Base-by-base conservation (phyloP, 768 basidiomycete genomes). In the Ramaria rubella region DNA sequence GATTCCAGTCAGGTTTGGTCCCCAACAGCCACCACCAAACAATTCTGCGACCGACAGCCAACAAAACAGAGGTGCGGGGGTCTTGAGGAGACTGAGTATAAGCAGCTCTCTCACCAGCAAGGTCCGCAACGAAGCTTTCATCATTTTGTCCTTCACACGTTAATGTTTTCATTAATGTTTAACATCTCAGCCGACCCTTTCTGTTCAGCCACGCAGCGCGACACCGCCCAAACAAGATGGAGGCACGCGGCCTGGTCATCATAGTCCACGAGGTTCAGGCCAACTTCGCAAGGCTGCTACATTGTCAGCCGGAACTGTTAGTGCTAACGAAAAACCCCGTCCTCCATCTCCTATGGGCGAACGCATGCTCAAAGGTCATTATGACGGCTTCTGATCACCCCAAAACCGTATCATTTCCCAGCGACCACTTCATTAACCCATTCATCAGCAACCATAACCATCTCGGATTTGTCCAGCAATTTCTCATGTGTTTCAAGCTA, bases 261-360 rank as follows among this genome's bases (percentile, higher is more conserved):
- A 38, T 27, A 27, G 62, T 15, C 70, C 69, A 36, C 72, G 67
- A 52, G 70, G 69, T 62, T 74, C 74, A 14, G 49, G 60, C 11
- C 51, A 29, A 19, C 77, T 75, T 56, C 83, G 86, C 19, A 78
- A 85, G n/a, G 80, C 84, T 4, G 86, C 85, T 19, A 66, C 85
- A 53, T 59, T 67, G 8, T 77, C 77, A 42, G 65, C 68, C 48
- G 72, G 76, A 19, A 49, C 40, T 24, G 33, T 14, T 77, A 77
- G 23, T 36, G 49, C 19, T 31, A 40, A 49, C 77, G 77, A 9
- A 82, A 59, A 61, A 8, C 67, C 66, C 6, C 68, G 72, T 21
- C 87, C 86, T 2, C 90, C 89, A 19, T 90, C 87, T 36, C 90
- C 90, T 5, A 92, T 91, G 90, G 91, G 90, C 60, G 90, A 93